Conservation (phyloP, 306 rosid genomes). For the Cyamopsis tetragonoloba region DNA sequence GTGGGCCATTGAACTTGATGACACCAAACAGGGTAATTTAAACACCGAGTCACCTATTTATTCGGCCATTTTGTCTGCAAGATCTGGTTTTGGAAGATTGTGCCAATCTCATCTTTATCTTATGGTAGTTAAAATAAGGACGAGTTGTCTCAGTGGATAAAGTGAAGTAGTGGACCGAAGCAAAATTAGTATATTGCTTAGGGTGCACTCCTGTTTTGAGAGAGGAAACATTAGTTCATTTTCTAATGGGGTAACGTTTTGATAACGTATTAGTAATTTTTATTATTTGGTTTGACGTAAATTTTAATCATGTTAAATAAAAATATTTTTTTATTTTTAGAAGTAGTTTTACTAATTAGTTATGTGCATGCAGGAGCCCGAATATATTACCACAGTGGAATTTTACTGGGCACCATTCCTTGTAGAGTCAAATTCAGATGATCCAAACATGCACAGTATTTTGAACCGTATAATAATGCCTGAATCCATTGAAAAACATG, state of each 20-base stretch:
- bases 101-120: slow-evolving; percentile 4
- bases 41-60: slow-evolving; percentile 17
- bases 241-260: no score
- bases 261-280: no score
- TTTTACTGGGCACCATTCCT: slow-evolving; percentile 97
- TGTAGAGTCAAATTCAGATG: slow-evolving; percentile 98
- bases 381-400: slow-evolving; percentile 75
- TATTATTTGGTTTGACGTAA: no score
- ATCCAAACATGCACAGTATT: slow-evolving; percentile 94
- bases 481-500: slow-evolving; percentile 85
- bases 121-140: slow-evolving; percentile 29
- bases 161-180: background rate
- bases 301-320: no score
- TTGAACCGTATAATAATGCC: slow-evolving; percentile 93
- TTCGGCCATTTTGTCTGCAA: background rate
- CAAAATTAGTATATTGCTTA: slow-evolving; percentile 35
- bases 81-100: slow-evolving; percentile 6
- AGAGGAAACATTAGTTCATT: no score
- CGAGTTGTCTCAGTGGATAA: background rate
- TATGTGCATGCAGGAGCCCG: slow-evolving; percentile 44
- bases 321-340: no score
- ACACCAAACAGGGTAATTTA: background rate
- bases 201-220: slow-evolving; percentile 16
- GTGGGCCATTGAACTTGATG: slow-evolving; percentile 25
- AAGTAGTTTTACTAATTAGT: background rate